phyloP scores from a whole-genome alignment of 2,329 filamentous ascomycete species.

The Colletotrichum lini region DNA sequence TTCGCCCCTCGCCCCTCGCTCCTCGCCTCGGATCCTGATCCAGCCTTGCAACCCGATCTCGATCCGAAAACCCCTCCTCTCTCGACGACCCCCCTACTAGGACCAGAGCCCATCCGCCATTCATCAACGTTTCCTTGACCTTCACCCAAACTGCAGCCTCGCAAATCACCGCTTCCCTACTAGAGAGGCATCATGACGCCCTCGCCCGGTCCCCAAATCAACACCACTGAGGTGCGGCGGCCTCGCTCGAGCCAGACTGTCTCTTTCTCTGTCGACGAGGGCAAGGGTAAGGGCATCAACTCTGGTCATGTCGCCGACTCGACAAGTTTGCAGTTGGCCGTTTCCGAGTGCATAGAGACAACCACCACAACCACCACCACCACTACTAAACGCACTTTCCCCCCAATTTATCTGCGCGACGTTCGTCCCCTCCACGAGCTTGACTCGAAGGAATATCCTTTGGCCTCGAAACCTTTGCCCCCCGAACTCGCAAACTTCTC shows the following conservation, averaged over 20 bases:
- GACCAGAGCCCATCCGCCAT: constrained; percentile 12
- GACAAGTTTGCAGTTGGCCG: constrained; percentile 67
- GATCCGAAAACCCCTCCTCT: constrained; percentile 6
- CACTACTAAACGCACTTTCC: constrained; percentile 87
- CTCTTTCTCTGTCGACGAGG: constrained; percentile 63
- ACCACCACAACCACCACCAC: constrained; percentile 91
- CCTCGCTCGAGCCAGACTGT: constrained; percentile 60
- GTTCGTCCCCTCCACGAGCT: constrained; percentile 79
- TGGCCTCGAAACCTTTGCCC: constrained; percentile 87
- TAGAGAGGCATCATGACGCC: constrained; percentile 53
- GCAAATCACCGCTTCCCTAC: constrained; percentile 20
- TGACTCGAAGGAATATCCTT: constrained; percentile 90
- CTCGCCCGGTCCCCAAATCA: constrained; percentile 49
- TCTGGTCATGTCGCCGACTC: constrained; percentile 49
- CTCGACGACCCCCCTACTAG: constrained; percentile 3
- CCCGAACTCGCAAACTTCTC: constrained; percentile 82
- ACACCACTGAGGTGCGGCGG: constrained; percentile 44
- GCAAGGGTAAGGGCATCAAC: constrained; percentile 52
- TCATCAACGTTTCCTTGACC: not conserved
- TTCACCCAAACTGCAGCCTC: not conserved
- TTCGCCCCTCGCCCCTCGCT: not conserved
- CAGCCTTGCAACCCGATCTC: constrained; percentile 13
- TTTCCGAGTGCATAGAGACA: constrained; percentile 77
- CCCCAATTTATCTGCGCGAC: constrained; percentile 84
- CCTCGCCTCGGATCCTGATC: constrained; percentile 4